Evolutionary conservation across 2,329 filamentous ascomycete species (phyloP).

Genomic region (Sclerotinia sclerotiorum): DNA sequence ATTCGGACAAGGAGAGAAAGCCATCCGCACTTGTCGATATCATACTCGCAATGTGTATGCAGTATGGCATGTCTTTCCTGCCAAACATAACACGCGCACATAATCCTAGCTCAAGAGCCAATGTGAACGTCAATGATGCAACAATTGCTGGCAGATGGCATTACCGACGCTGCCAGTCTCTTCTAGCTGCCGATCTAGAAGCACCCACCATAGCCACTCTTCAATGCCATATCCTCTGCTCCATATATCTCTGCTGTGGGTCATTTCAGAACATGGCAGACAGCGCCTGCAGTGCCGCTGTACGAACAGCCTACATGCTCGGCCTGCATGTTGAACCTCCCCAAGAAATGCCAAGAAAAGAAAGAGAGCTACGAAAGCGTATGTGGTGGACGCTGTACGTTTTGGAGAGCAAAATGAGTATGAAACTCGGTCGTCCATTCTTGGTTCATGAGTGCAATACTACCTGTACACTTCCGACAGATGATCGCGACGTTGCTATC

Average conservation of each 20-base stretch:
- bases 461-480: slow-evolving; percentile 40
- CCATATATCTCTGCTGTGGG: slow-evolving; percentile 44
- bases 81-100: slow-evolving; percentile 23
- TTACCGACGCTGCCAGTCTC: slow-evolving; percentile 44
- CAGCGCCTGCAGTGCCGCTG: slow-evolving; percentile 40
- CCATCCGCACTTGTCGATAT: slow-evolving; percentile 54
- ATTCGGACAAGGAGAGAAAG: slow-evolving; percentile 39
- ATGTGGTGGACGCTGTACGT: slow-evolving; percentile 50
- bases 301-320: slow-evolving; percentile 44
- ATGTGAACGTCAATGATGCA: slow-evolving; percentile 37
- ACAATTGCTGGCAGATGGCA: slow-evolving; percentile 44
- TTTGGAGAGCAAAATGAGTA: slow-evolving; percentile 44
- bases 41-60: slow-evolving; percentile 52
- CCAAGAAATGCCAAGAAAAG: slow-evolving; percentile 33
- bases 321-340: slow-evolving; percentile 46
- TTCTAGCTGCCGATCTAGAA: slow-evolving; percentile 43
- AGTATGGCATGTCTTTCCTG: slow-evolving; percentile 44
- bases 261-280: slow-evolving; percentile 45
- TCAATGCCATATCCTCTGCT: slow-evolving; percentile 45
- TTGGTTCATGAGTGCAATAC: slow-evolving; percentile 35
- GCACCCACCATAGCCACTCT: slow-evolving; percentile 44
- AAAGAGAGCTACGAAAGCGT: slow-evolving; percentile 45
- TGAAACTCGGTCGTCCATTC: slow-evolving; percentile 44
- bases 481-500: slow-evolving; percentile 37
- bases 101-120: slow-evolving; percentile 22